These are phyloP conservation scores for Colletotrichum sp. DNA, from an alignment of 2,329 filamentous ascomycete species.

Conservation along the genomic window DNA sequence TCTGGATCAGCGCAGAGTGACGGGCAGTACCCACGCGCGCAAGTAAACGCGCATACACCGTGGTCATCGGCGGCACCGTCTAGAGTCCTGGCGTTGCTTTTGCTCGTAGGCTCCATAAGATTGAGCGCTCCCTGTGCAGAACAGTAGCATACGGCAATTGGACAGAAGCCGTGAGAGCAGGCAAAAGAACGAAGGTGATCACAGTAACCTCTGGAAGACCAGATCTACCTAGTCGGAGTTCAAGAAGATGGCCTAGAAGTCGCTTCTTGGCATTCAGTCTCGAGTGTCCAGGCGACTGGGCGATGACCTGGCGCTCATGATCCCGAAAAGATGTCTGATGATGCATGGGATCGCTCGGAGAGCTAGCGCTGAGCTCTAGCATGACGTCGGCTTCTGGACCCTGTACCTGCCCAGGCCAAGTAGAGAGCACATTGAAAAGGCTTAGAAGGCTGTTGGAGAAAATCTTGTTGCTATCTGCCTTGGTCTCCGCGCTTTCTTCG, in stretches of 20 bases:
- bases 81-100: neutral
- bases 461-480: rapidly evolving
- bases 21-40: neutral
- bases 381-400: neutral
- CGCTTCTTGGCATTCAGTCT: neutral
- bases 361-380: neutral
- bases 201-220: neutral
- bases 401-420: rapidly evolving
- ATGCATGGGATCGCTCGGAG: neutral
- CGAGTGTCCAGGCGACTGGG: neutral
- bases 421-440: neutral
- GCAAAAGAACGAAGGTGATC: neutral
- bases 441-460: neutral
- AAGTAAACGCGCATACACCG: rapidly evolving
- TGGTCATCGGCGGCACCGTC: neutral
- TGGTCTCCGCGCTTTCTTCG: neutral
- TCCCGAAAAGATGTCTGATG: neutral
- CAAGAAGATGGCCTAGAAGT: neutral
- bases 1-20: neutral
- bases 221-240: neutral
- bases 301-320: neutral
- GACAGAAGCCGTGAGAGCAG: neutral
- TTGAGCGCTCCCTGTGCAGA: neutral
- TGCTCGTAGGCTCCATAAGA: neutral
- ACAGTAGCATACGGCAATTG: neutral